These are phyloP conservation scores for Russula earlei DNA, from an alignment of 768 basidiomycete genomes.

Conservation along the genomic window DNA sequence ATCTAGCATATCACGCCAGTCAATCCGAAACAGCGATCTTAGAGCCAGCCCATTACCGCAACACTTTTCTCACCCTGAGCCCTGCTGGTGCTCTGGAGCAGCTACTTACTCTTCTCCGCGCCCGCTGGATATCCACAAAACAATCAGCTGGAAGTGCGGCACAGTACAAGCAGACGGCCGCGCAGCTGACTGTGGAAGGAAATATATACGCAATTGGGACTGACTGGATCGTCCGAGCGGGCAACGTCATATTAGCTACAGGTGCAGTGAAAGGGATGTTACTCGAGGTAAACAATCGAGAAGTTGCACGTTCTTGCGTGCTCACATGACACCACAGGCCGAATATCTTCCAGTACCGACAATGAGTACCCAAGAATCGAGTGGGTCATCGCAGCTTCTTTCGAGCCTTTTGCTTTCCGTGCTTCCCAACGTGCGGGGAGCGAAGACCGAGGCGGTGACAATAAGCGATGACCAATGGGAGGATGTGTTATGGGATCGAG, in stretches of 20 bases:
- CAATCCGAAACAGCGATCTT: constrained; percentile 18
- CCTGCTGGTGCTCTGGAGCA: constrained; percentile 72
- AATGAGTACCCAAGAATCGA: constrained; percentile 51
- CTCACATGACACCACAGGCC: constrained; percentile 36
- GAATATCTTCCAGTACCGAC: constrained; percentile 74
- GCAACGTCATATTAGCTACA: constrained; percentile 67
- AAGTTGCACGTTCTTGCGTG: neutral
- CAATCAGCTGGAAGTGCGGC: constrained; percentile 26
- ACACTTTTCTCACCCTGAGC: constrained; percentile 64
- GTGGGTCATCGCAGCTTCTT: constrained; percentile 63
- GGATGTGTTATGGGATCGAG: constrained; percentile 68
- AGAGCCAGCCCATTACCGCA: constrained; percentile 52
- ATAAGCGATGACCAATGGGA: constrained; percentile 75
- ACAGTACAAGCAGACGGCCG: constrained; percentile 43
- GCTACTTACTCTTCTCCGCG: constrained; percentile 60
- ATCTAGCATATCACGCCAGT: constrained; percentile 39
- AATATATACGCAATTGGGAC: constrained; percentile 65
- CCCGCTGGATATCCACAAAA: constrained; percentile 63
- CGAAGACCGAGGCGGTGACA: constrained; percentile 68
- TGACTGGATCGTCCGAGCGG: constrained; percentile 75
- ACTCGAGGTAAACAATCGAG: constrained; percentile 48
- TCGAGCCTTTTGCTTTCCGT: constrained; percentile 68
- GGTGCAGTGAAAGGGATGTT: constrained; percentile 78
- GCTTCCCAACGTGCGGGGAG: constrained; percentile 62
- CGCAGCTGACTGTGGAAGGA: constrained; percentile 64